Evolutionary conservation across 768 basidiomycete genomes (phyloP), one percentile per base, ranked within the genome.

Genomic region (Macrolepiota albuminosa): DNA sequence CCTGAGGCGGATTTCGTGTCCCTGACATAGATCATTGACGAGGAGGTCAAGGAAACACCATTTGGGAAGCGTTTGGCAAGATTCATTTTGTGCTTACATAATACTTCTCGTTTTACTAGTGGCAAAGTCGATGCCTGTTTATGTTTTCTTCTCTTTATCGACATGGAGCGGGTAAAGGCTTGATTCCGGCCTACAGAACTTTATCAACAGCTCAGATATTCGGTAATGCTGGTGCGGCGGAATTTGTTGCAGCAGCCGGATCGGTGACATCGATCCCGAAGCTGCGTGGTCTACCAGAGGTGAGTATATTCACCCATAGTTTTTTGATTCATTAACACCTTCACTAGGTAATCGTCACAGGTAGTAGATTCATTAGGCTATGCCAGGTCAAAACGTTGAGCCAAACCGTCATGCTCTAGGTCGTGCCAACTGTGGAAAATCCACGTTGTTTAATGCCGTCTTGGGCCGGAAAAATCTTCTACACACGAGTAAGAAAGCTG

Each of bases 371-470:
- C 40, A 33, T 43, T 26, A 5, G 31, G 47, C 6, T 26, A 47
- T 24, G 45, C 29, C 24, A 33, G n/a, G 33, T 36, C 46, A 42
- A 34, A 54, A 21, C 26, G 49, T 42, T 33, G 33, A 42, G 54
- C 47, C 39, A 58, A 18, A 24, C 36, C n/a, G 13, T 26, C 33
- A 26, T 36, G n/a, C 5, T 39, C 24, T 60, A 88, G 90, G 90
- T 21, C 85, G 90, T 60, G 89, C 90, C 3, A 92, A 92, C 66
- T 84, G 78, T 26, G 90, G 90, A 31, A 92, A 92, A 69, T 91
- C 89, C 1, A 81, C 86, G 4, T 71, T 92, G 34, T 77, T 91
- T 9, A 92, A 91, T 63, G 81, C 85, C 13, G 80, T 91, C 4
- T 66, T 90, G 4, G 82, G 82, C 2, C 75, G 86, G 37, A 84